These are phyloP conservation scores for Microthyrium microscopicum DNA, from an alignment of 2,329 filamentous ascomycete species.

Conservation along the genomic window DNA sequence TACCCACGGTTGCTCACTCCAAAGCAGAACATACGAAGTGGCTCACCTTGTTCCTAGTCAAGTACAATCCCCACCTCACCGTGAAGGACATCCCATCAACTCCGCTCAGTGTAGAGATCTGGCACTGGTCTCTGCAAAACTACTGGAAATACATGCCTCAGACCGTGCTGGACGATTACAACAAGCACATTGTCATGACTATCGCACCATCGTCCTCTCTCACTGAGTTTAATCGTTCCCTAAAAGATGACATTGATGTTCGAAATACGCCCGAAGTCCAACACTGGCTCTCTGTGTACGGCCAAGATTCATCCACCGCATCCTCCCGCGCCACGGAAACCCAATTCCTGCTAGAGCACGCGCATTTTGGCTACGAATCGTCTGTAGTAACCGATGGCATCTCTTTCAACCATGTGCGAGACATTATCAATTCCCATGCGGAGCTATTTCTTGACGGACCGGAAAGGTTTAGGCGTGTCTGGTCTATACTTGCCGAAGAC, in stretches of 20 bases:
- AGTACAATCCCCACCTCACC: neutral
- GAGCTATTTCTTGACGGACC: too few species aligned
- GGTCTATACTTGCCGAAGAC: too few species aligned
- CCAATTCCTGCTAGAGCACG: too few species aligned
- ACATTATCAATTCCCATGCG: too few species aligned
- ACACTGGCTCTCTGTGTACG: slow-evolving; percentile 3
- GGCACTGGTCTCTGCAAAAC: neutral
- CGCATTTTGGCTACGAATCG: too few species aligned
- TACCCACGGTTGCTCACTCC: slow-evolving; percentile 10
- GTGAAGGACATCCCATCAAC: neutral
- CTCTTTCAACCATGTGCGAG: too few species aligned
- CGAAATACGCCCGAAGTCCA: neutral
- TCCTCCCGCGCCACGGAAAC: too few species aligned
- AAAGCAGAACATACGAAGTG: slow-evolving; percentile 10
- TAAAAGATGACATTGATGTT: neutral
- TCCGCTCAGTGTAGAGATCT: neutral
- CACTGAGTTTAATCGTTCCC: neutral
- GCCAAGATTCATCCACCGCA: neutral
- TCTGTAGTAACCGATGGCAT: too few species aligned
- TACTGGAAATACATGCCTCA: neutral
- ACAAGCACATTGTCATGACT: neutral
- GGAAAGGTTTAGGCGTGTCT: too few species aligned
- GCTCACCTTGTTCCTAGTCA: slow-evolving; percentile 9
- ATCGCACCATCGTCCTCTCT: neutral
- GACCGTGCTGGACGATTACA: neutral